Base-by-base conservation (phyloP, 495 filamentous ascomycete genomes). In the Annulohypoxylon moriforme region DNA sequence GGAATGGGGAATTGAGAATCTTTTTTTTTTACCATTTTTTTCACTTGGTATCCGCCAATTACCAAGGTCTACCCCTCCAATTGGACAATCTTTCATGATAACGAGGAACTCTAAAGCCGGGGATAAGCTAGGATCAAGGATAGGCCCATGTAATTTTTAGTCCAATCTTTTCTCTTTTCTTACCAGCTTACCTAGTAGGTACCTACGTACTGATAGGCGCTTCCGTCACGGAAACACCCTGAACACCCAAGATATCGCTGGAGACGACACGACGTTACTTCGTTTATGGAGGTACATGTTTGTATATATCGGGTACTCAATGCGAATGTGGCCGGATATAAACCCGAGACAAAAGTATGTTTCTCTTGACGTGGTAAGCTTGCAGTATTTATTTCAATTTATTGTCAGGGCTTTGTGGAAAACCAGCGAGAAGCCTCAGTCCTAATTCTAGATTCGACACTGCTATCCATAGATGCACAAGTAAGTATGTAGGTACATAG, bases 81-180 rank as follows among this genome's bases (percentile, higher is more conserved):
- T 73, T 73, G 70, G 70, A 25, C 25, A 49, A 42, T 68, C 18
- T 8, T 27, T 27, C 24, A 40, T 61, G 70, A 73, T 73, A 73
- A 73, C 70, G 56, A 38, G 50, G 34, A 65, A 36, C 22, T 60
- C 60, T 69, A 27, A 49, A 63, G 47, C 16, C 56, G 57, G 68
- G 63, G 62, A 62, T 71, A 58, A 60, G 38, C 68, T 62, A 47
- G 68, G 58, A 59, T 64, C 10, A 27, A 22, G 13, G 40, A 52
- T 52, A 29, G 4, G 22, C 47, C 59, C 69, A 40, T 49, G 63
- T 38, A 31, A 16, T 1, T 24, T 27, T 50, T 46, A 24, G 29
- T 34, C 40, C 55, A 18, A 33, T 40, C 34, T 50, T 53, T 53
- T 24, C 20, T 22, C n/a, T n/a, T n/a, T n/a, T n/a, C n/a, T n/a